These are phyloP conservation scores for Cercis canadensis DNA, from an alignment of 306 rosid species.

Conservation along the genomic window DNA sequence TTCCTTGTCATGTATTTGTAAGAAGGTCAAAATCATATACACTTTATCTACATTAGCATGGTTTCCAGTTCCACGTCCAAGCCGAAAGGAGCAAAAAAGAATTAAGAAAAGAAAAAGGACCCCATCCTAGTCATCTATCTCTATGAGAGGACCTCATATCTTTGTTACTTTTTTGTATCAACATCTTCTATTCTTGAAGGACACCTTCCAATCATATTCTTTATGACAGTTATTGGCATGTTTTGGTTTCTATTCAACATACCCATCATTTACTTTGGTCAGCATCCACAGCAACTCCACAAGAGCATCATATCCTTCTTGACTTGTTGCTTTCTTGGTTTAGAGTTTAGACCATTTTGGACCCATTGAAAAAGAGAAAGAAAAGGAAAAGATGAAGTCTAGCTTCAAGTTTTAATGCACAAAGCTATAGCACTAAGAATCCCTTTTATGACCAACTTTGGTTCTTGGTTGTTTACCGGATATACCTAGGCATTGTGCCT, in stretches of 20 bases:
- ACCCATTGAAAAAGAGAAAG: conserved; percentile 16
- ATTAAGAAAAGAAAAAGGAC: neutral
- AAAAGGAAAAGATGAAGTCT: conserved; percentile 19
- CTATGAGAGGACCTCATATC: too few relatives aligned
- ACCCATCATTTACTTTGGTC: conserved; percentile 21
- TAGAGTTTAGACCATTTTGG: neutral
- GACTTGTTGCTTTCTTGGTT: neutral
- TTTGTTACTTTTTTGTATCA: neutral
- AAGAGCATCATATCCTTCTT: conserved; percentile 30
- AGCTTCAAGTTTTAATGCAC: neutral
- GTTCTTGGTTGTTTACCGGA: conserved; percentile 22
- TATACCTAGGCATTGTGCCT: conserved; percentile 40
- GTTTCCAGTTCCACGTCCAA: neutral
- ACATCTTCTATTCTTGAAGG: conserved; percentile 19
- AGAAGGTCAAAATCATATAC: too few relatives aligned
- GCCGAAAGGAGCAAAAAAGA: neutral
- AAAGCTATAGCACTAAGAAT: conserved; percentile 12
- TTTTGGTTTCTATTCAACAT: conserved; percentile 23
- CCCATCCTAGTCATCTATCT: conserved; percentile 3
- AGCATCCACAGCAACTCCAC: conserved; percentile 31
- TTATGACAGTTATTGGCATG: neutral
- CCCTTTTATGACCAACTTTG: conserved; percentile 17
- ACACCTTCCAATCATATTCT: conserved; percentile 9
- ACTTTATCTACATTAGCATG: too few relatives aligned
- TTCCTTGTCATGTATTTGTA: too few relatives aligned